Evolutionary conservation across 192 early-diverging fungal species (phyloP), one percentile per base, ranked within the genome.

Genomic region (Coemansia sp.): DNA sequence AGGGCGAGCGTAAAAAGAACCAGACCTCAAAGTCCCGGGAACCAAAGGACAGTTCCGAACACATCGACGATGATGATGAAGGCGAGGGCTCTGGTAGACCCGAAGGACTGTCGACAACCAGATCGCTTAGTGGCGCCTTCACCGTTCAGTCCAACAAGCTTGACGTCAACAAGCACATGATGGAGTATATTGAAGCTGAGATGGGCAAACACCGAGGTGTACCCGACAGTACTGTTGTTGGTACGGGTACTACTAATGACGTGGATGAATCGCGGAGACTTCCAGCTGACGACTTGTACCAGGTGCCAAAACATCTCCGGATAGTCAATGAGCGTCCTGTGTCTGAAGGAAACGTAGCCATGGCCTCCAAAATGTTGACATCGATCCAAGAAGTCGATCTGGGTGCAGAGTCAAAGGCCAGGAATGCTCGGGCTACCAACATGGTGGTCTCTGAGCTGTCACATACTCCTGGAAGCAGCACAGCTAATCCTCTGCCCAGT

Each of bases 311-410:
- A 27, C 88, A 91, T 69, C 62, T 84, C 60, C 69, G 85, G 80
- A 78, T 87, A 32, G 61, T 78, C 12, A 84, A 83, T 27, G 68
- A 78, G 43, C 88, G 89, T 61, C 90, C 89, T 1, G 86, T 92
- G 34, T 80, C 84, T 10, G 94, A 97, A 67, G 95, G 94, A 12
- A 95, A 91, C 62, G 93, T 94, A 6, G 89, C 94, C 27, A 81
- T 93, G 32, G 94, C 93, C 3, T 86, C 93, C 16, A 86, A 89
- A 11, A 94, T 97, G 93, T 70, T 97, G 35, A 93, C 93, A 6
- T 92, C 92, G 4, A 95, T 97, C 64, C 95, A 94, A 8, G 94
- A 95, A 71, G 91, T 94, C 9, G 93, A 95, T 69, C 78, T 97
- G 9, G 95, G 94, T 22, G 89, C 91, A 41, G 88, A 87, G 86